Conservation (phyloP, 192 early-diverging fungal genomes). For the Powellomyces hirtus region DNA sequence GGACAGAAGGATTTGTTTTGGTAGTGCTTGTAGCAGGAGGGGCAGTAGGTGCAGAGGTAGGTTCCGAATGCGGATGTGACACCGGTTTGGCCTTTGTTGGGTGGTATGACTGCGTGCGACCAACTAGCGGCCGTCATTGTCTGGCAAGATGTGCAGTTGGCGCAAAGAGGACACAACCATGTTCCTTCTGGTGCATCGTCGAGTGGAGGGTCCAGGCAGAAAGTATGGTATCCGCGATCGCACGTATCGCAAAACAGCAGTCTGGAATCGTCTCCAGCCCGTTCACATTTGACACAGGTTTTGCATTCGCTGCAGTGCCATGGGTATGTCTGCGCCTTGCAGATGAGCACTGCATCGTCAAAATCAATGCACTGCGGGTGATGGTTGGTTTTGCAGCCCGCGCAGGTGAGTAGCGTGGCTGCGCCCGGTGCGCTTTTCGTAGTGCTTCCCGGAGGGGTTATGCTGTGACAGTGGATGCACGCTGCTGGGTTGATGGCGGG, state of each 20-base stretch:
- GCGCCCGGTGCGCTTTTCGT: neutral
- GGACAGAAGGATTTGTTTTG: slow-evolving; percentile 42
- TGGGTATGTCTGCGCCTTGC: slow-evolving; percentile 39
- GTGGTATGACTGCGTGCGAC: slow-evolving; percentile 41
- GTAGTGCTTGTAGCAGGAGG: slow-evolving; percentile 38
- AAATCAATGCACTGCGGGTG: slow-evolving; percentile 53
- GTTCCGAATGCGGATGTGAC: slow-evolving; percentile 23
- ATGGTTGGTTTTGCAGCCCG: slow-evolving; percentile 28
- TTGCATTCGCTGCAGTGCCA: slow-evolving; percentile 58
- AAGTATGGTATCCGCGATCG: slow-evolving; percentile 55
- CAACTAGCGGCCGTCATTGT: slow-evolving; percentile 13
- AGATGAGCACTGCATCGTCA: slow-evolving; percentile 37
- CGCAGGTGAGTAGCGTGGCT: slow-evolving; percentile 18
- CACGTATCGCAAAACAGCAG: slow-evolving; percentile 57
- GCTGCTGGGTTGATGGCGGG: slow-evolving; percentile 6
- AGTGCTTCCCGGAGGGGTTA: neutral
- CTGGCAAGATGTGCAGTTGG: slow-evolving; percentile 40
- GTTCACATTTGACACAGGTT: slow-evolving; percentile 43
- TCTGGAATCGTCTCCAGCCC: slow-evolving; percentile 51
- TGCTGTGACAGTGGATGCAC: slow-evolving; percentile 33
- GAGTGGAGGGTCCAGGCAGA: slow-evolving; percentile 48
- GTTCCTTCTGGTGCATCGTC: slow-evolving; percentile 43
- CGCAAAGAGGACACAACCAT: slow-evolving; percentile 50
- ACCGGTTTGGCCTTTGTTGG: neutral
- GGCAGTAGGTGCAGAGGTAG: slow-evolving; percentile 49